Evolutionary conservation across 2,329 filamentous ascomycete genomes (phyloP).

Genomic region (Xylaria sp.): DNA sequence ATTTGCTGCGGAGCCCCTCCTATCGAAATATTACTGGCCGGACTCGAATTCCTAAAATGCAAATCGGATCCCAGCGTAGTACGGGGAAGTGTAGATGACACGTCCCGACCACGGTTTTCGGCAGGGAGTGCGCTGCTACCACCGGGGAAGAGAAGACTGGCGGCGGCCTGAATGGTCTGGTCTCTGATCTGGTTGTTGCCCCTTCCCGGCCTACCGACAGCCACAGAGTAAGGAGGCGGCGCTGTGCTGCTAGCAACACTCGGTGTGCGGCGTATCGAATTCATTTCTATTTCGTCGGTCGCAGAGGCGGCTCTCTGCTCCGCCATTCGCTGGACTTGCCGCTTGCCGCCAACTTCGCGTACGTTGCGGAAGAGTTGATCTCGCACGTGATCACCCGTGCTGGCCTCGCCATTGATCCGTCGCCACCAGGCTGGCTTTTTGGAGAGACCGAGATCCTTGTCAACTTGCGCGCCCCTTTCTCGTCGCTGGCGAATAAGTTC

Average conservation of each 20-base stretch:
- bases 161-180: slow-evolving; percentile 39
- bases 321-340: slow-evolving; percentile 34
- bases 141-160: slow-evolving; percentile 47
- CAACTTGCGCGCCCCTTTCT: slow-evolving; percentile 48
- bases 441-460: slow-evolving; percentile 56
- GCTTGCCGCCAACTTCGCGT: slow-evolving; percentile 47
- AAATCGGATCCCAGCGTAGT: slow-evolving; percentile 27
- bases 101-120: slow-evolving; percentile 25
- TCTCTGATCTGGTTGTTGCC: slow-evolving; percentile 43
- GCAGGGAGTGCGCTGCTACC: slow-evolving; percentile 18
- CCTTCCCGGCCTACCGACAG: slow-evolving; percentile 41
- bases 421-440: slow-evolving; percentile 64
- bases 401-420: slow-evolving; percentile 42
- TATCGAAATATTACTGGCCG: slow-evolving; percentile 43
- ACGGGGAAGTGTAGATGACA: slow-evolving; percentile 7
- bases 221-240: slow-evolving; percentile 27
- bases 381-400: slow-evolving; percentile 38
- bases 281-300: slow-evolving; percentile 38
- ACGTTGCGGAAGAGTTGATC: slow-evolving; percentile 52
- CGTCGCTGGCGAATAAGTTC: slow-evolving; percentile 60
- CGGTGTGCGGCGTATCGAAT: slow-evolving; percentile 32
- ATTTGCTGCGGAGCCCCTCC: slow-evolving; percentile 49
- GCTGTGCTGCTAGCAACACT: slow-evolving; percentile 25
- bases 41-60: slow-evolving; percentile 41
- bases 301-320: slow-evolving; percentile 35